A percentile compares a stretch with the other conserved stretches of the same genome.
Conservation (phyloP, 208 protist species). For the Crithidia acanthocephali region DNA sequence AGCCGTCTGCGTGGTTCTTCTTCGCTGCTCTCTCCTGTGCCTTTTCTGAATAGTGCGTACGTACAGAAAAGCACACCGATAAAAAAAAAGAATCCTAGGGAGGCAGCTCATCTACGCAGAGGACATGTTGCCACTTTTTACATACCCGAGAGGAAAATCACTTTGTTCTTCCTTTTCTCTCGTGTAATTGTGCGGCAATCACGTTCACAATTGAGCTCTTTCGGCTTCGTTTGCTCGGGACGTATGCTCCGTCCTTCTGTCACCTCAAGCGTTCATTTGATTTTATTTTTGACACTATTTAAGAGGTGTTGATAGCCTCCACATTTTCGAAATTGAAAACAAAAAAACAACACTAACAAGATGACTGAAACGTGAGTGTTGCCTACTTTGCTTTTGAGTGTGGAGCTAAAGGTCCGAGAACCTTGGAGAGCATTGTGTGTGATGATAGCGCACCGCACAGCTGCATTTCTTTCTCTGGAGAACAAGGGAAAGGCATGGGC, state of each 20-base stretch:
- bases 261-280: conserved; percentile 2
- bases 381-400: too few relatives aligned
- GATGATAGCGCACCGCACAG: too few relatives aligned
- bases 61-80: background rate
- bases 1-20: conserved; percentile 1
- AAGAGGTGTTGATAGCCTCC: conserved; percentile 11
- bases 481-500: too few relatives aligned
- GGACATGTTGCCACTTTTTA: conserved; percentile 1
- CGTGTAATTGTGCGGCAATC: background rate
- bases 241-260: conserved; percentile 21
- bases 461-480: too few relatives aligned
- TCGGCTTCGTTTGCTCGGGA: conserved; percentile 7
- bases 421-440: too few relatives aligned
- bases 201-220: conserved; percentile 11
- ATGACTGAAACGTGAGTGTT: too few relatives aligned
- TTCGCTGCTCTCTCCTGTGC: background rate
- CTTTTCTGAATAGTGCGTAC: background rate
- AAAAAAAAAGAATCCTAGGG: background rate
- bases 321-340: conserved; percentile 6
- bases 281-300: background rate
- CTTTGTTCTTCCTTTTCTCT: background rate
- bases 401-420: too few relatives aligned
- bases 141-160: background rate
- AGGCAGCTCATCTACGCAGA: background rate
- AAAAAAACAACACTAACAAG: background rate